Evolutionary conservation across 2,329 filamentous ascomycete genomes (phyloP).

Genomic region (Cryphonectria radicalis): DNA sequence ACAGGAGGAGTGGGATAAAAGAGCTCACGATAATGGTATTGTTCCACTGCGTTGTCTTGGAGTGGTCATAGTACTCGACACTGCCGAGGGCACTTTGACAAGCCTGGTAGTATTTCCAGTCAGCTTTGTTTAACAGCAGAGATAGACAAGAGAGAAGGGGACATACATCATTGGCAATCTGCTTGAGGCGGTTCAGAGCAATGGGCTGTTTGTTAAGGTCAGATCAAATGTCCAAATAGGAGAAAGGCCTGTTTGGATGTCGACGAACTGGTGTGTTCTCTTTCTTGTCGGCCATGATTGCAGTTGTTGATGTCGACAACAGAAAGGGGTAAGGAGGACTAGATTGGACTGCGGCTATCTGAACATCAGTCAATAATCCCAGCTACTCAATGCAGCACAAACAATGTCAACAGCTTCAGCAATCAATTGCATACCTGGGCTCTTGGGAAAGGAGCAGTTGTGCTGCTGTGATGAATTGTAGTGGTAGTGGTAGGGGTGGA

Average conservation of each 20-base stretch:
- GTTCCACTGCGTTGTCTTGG: constrained; percentile 87
- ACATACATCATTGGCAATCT: constrained; percentile 83
- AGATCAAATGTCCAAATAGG: not conserved
- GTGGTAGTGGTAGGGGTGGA: not conserved
- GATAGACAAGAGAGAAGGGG: not conserved
- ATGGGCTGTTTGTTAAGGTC: constrained; percentile 65
- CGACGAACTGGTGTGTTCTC: constrained; percentile 26
- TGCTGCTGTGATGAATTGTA: not conserved
- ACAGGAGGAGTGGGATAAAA: not conserved
- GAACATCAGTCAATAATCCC: not conserved
- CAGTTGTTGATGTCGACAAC: not conserved
- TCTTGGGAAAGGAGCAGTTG: not conserved
- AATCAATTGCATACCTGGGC: not conserved
- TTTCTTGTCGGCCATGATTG: constrained; percentile 29
- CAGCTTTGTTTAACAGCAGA: not conserved
- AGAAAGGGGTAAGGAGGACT: constrained; percentile 23
- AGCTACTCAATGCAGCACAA: too few species aligned
- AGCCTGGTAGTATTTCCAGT: constrained; percentile 58
- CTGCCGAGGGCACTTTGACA: constrained; percentile 77
- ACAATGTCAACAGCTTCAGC: not conserved
- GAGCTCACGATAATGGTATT: constrained; percentile 82
- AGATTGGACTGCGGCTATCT: not conserved
- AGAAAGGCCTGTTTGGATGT: not conserved
- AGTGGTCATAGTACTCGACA: constrained; percentile 83
- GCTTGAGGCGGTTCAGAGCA: constrained; percentile 75